phyloP scores from a whole-genome alignment of 2,329 filamentous ascomycete species.

The Penicillium sp. region DNA sequence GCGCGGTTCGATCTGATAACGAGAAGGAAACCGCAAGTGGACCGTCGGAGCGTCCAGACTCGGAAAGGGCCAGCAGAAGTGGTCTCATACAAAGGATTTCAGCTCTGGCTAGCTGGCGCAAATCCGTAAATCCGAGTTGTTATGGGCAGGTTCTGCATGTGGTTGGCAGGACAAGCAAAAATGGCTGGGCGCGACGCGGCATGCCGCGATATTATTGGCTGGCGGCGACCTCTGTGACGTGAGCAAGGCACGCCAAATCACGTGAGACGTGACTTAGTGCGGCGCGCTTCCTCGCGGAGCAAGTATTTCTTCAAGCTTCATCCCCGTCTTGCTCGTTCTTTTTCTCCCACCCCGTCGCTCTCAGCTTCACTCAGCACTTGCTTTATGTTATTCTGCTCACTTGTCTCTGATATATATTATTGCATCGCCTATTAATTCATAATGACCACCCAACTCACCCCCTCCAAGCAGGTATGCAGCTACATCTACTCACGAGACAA shows the following conservation, averaged over 20 bases:
- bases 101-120: slow-evolving; percentile 2
- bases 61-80: background rate
- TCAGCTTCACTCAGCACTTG: slow-evolving; percentile 11
- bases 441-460: slow-evolving; percentile 76
- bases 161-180: slow-evolving; percentile 1
- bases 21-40: slow-evolving; percentile 1
- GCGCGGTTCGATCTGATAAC: slow-evolving; percentile 13
- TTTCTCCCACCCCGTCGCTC: slow-evolving; percentile 22
- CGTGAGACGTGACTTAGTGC: slow-evolving; percentile 37
- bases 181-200: slow-evolving; percentile 12
- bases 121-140: slow-evolving; percentile 15
- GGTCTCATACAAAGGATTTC: slow-evolving; percentile 4
- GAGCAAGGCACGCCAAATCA: slow-evolving; percentile 29
- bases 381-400: slow-evolving; percentile 16
- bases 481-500: slow-evolving; percentile 31
- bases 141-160: background rate
- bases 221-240: slow-evolving; percentile 2
- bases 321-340: slow-evolving; percentile 18
- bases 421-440: slow-evolving; percentile 24
- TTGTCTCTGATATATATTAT: slow-evolving; percentile 16
- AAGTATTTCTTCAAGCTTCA: slow-evolving; percentile 29
- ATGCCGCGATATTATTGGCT: slow-evolving; percentile 14
- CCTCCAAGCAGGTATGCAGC: slow-evolving; percentile 65
- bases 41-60: background rate
- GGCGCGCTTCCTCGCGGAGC: slow-evolving; percentile 33